Conservation (phyloP, 2,329 filamentous ascomycete species). For the Trichoderma arundinaceum region DNA sequence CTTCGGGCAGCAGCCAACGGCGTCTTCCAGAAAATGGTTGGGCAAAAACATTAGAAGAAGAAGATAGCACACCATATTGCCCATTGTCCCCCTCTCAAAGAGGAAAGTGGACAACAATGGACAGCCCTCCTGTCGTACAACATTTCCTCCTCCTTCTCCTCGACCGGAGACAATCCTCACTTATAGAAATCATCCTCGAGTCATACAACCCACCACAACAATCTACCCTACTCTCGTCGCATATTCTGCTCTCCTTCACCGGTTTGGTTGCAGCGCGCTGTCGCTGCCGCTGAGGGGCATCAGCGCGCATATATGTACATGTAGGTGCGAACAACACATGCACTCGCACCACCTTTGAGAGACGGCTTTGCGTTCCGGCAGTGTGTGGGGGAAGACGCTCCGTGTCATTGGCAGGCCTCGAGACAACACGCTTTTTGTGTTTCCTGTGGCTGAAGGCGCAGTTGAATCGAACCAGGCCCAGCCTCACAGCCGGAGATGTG, state of each 20-base stretch:
- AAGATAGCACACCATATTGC: not conserved
- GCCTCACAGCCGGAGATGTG: not conserved
- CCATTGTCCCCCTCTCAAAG: not conserved
- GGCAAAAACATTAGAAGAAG: not conserved
- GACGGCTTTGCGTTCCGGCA: conserved; percentile 10
- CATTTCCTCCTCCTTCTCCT: not conserved
- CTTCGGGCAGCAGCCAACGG: conserved; percentile 15
- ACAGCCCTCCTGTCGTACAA: not conserved
- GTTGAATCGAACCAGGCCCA: not conserved
- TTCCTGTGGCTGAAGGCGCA: not conserved
- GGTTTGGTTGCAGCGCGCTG: conserved; percentile 24
- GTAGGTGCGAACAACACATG: conserved; percentile 29
- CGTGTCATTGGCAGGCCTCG: conserved; percentile 15
- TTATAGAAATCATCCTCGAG: not conserved
- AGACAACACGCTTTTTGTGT: conserved; percentile 1
- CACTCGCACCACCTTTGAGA: conserved; percentile 27
- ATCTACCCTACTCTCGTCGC: conserved; percentile 9
- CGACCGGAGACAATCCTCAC: not conserved
- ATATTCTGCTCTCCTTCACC: conserved; percentile 19
- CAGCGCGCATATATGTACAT: conserved; percentile 30
- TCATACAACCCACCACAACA: not conserved
- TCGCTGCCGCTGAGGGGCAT: conserved; percentile 27
- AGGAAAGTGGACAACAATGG: conserved; percentile 7
- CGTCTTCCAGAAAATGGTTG: not conserved
- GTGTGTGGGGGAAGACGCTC: conserved; percentile 10